Evolutionary conservation across 352 stramenopile species (phyloP).

Genomic region (Pythium periplocum): DNA sequence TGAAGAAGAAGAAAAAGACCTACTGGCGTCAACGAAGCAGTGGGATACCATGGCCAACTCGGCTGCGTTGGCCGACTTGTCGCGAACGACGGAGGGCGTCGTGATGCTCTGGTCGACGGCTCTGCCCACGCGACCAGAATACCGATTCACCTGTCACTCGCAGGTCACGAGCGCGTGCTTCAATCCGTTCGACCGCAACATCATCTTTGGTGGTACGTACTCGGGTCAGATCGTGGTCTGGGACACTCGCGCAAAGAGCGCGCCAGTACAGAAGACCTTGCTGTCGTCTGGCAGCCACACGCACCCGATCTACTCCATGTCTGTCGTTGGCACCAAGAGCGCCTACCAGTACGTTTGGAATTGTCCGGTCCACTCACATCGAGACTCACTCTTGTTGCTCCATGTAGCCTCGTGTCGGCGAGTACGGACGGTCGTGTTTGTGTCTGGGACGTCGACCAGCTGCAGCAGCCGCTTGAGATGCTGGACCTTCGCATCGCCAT

Average conservation of each 20-base stretch:
- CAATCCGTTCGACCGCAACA: constrained; percentile 81
- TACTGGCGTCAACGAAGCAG: constrained; percentile 32
- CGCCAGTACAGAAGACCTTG: constrained; percentile 80
- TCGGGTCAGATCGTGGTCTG: constrained; percentile 84
- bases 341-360: constrained; percentile 59
- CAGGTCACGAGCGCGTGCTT: constrained; percentile 85
- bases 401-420: constrained; percentile 64
- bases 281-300: constrained; percentile 79
- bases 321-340: constrained; percentile 75
- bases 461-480: constrained; percentile 81
- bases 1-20: constrained; percentile 67
- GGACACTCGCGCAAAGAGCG: constrained; percentile 78
- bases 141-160: constrained; percentile 84
- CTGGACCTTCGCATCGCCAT: constrained; percentile 77
- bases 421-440: constrained; percentile 85
- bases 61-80: constrained; percentile 41
- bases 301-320: constrained; percentile 86
- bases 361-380: too few species aligned
- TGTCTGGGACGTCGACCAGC: constrained; percentile 80
- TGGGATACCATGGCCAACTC: constrained; percentile 66
- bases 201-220: constrained; percentile 84
- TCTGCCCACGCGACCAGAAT: constrained; percentile 73
- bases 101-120: constrained; percentile 84
- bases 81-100: constrained; percentile 65
- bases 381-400: neutral